Evolutionary conservation across 441 rosid genomes (phyloP).

Genomic region (Croton laevigatus): DNA sequence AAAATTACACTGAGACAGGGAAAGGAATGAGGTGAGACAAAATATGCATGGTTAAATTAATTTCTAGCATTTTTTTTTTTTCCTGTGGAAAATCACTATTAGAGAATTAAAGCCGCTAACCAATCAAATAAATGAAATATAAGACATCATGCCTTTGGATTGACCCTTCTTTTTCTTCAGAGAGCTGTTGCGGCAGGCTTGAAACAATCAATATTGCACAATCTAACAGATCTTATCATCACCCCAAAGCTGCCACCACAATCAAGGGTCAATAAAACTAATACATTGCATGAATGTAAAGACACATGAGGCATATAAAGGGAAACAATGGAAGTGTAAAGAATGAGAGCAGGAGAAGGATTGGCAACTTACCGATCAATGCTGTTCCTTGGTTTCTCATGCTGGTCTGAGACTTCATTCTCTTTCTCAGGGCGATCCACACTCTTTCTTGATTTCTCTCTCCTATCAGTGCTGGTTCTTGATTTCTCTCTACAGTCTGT

Average conservation of each 20-base stretch:
- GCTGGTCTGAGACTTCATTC: slow-evolving; percentile 33
- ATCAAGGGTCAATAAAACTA: slow-evolving; percentile 16
- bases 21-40: slow-evolving; percentile 9
- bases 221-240: slow-evolving; percentile 82
- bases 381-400: slow-evolving; percentile 74
- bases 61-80: slow-evolving; percentile 20
- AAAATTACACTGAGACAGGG: not conserved
- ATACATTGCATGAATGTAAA: not conserved
- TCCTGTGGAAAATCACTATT: slow-evolving; percentile 17
- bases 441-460: slow-evolving; percentile 53
- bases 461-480: slow-evolving; percentile 46
- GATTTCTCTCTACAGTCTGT: slow-evolving; percentile 58
- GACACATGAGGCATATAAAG: not conserved
- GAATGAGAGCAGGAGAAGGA: not conserved
- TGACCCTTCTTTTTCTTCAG: slow-evolving; percentile 29
- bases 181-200: slow-evolving; percentile 62
- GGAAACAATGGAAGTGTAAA: not conserved
- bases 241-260: slow-evolving; percentile 61
- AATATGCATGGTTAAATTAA: slow-evolving; percentile 16
- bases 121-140: slow-evolving; percentile 23
- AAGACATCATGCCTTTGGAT: slow-evolving; percentile 15
- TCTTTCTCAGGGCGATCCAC: slow-evolving; percentile 42
- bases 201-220: slow-evolving; percentile 93
- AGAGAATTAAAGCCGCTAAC: slow-evolving; percentile 23
- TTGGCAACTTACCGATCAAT: slow-evolving; percentile 61